Evolutionary conservation across 2,329 filamentous ascomycete genomes (phyloP), one percentile per base, ranked within the genome.

Genomic region (Penicillium sp.): DNA sequence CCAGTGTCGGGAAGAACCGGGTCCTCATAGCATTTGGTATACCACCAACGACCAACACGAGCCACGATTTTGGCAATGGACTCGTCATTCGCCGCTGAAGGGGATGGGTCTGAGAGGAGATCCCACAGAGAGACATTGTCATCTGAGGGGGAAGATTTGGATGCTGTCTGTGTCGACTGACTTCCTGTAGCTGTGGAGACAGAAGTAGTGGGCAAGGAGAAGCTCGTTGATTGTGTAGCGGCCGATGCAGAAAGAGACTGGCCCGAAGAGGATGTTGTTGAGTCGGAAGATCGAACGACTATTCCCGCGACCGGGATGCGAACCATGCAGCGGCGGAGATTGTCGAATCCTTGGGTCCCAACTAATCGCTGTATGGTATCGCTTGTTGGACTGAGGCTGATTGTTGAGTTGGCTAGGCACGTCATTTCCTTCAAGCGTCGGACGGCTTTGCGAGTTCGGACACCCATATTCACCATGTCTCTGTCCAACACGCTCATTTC

Each of bases 21-120:
- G 52, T 83, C 85, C 74, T 97, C 93, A 71, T 97, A 97, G 78
- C 93, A 97, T 48, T 89, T 86, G 9, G 86, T 90, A 74, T 96
- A 97, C 94, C 94, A 99, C 91, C 93, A 97, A 39, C 94, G 84
- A 2, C 92, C 93, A 10, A 97, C 93, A 59, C 87, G 88, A 14
- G 92, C 89, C 19, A 97, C 92, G 81, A 96, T 96, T 68, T 91
- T 92, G 13, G 91, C 91, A 68, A 97, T 96, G 61, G 86, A 88
- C 67, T 92, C 90, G 62, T 96, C 91, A 19, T 89, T 88, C 13
- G 83, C 79, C 0, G 85, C 80, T 7, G 86, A 84, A n/a, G 86
- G 81, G n/a, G 84, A 83, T 31, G 87, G 81, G 60, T 91, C 87
- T 26, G 82, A 86, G 74, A 91, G 88, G 75, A 91, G 85, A 66